phyloP scores from a whole-genome alignment of 1,284 basidiomycete species.

The Malassezia obtusa region DNA sequence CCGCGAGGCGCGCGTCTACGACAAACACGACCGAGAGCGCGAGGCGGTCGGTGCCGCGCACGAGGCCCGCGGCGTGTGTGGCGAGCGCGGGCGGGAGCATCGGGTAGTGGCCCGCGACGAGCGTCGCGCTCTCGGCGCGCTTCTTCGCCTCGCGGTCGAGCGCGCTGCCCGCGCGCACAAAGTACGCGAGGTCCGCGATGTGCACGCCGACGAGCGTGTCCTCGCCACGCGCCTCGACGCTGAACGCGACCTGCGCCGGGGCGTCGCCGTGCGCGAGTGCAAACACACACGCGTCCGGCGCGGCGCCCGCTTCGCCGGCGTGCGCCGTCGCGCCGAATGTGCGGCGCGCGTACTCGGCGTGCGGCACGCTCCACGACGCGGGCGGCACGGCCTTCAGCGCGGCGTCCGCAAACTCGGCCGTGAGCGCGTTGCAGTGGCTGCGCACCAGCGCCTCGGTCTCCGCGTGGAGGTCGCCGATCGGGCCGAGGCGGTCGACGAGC shows the following conservation, averaged over 20 bases:
- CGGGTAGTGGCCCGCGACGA: constrained; percentile 63
- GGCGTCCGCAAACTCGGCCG: constrained; percentile 52
- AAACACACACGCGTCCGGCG: not conserved
- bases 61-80: not conserved
- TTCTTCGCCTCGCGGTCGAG: constrained; percentile 95
- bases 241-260: constrained; percentile 70
- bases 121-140: constrained; percentile 89
- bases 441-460: constrained; percentile 94
- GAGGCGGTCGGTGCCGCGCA: not conserved
- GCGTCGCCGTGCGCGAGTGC: not conserved
- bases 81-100: constrained; percentile 52
- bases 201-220: constrained; percentile 88
- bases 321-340: constrained; percentile 61
- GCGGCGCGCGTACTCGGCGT: constrained; percentile 78
- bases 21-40: constrained; percentile 56
- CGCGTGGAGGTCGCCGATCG: constrained; percentile 95
- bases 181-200: constrained; percentile 89
- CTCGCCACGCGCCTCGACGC: constrained; percentile 66
- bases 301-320: not conserved
- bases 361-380: constrained; percentile 85
- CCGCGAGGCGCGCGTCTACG: constrained; percentile 64
- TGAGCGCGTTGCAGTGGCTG: constrained; percentile 65
- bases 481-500: constrained; percentile 90
- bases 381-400: constrained; percentile 94
- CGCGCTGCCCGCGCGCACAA: constrained; percentile 85